Conservation (phyloP, 345 rosid species). For the Syzygium aqueum region DNA sequence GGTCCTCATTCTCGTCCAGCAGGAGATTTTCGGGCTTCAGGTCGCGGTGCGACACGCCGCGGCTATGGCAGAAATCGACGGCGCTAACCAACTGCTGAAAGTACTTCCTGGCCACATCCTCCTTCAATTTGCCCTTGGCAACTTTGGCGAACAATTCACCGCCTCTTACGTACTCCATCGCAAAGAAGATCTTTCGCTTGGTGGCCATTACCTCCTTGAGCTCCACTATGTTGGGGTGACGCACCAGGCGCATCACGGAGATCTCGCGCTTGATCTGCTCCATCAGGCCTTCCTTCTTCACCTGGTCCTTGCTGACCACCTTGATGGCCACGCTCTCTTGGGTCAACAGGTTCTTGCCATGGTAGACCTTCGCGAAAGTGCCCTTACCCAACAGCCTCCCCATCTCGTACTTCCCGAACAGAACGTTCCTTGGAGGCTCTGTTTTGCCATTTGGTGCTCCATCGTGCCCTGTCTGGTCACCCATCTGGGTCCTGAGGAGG, state of each 20-base stretch:
- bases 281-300: constrained; percentile 20
- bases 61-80: constrained; percentile 36
- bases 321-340: constrained; percentile 34
- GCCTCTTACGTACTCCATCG: constrained; percentile 37
- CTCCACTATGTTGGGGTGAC: constrained; percentile 35
- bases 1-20: constrained; percentile 33
- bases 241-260: constrained; percentile 44
- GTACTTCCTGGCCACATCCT: constrained; percentile 25
- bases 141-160: constrained; percentile 39
- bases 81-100: constrained; percentile 44
- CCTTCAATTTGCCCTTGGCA: constrained; percentile 24
- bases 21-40: constrained; percentile 46
- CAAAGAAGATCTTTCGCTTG: constrained; percentile 26
- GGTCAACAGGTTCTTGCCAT: constrained; percentile 18
- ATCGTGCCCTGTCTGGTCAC: not conserved
- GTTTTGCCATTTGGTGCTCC: not conserved
- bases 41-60: constrained; percentile 49
- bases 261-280: constrained; percentile 41
- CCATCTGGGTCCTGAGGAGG: not conserved
- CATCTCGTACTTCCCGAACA: constrained; percentile 36
- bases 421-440: not conserved
- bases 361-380: constrained; percentile 46
- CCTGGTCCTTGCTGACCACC: constrained; percentile 25
- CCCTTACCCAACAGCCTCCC: constrained; percentile 39
- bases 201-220: constrained; percentile 53